These are phyloP conservation scores for Pseudogymnoascus verrucosus DNA, from an alignment of 2,329 filamentous ascomycete genomes.

Conservation along the genomic window DNA sequence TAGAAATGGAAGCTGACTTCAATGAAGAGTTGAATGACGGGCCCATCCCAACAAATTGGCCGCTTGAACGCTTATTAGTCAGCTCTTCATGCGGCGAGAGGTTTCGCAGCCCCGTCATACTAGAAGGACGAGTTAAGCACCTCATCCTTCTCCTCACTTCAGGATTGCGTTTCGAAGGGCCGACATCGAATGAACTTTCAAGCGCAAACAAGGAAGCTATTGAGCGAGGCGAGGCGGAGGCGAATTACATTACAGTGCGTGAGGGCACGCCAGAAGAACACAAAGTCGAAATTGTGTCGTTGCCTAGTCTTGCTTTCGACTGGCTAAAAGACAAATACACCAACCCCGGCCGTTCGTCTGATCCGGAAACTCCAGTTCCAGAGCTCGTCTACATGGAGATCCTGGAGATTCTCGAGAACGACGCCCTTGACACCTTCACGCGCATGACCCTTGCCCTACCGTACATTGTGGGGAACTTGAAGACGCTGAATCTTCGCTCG, in stretches of 20 bases:
- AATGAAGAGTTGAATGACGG: not conserved
- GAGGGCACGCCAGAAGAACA: not conserved
- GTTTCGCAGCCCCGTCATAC: not conserved
- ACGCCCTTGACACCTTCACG: not conserved
- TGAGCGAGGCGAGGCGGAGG: not conserved
- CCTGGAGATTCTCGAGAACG: not conserved
- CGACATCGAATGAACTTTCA: not conserved
- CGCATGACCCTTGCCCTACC: not conserved
- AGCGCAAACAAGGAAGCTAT: not conserved
- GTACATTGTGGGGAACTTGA: not conserved
- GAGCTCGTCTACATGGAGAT: not conserved
- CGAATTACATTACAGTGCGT: not conserved
- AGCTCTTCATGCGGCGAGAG: not conserved
- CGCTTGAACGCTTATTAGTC: not conserved
- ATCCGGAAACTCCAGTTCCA: not conserved
- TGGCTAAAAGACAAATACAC: not conserved
- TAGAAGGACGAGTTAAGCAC: not conserved
- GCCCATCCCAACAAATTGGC: not conserved
- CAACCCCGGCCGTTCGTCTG: not conserved
- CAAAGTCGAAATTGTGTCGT: not conserved
- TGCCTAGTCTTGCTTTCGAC: not conserved
- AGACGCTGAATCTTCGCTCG: not conserved
- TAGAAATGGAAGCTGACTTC: not conserved
- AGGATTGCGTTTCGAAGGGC: not conserved
- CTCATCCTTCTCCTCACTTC: not conserved